Evolutionary conservation across 768 basidiomycete species (phyloP).

Genomic region (Daedaleopsis sinensis): DNA sequence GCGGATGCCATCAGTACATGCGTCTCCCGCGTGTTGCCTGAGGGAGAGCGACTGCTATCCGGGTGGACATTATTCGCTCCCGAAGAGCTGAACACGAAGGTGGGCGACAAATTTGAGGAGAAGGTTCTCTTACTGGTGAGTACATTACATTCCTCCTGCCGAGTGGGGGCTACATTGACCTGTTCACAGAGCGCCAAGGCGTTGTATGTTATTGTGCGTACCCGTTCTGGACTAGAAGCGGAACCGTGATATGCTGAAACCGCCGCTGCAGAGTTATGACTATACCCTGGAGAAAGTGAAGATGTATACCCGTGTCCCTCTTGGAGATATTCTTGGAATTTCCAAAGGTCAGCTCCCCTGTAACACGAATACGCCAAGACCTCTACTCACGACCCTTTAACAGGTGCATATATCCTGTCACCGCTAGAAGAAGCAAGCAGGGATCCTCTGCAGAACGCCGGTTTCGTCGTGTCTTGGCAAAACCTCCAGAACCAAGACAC

Average conservation of each 20-base stretch:
- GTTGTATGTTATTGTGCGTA: conserved; percentile 77
- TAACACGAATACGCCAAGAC: neutral
- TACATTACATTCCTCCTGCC: conserved; percentile 13
- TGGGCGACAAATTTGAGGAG: conserved; percentile 88
- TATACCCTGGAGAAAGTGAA: conserved; percentile 93
- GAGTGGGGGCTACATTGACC: conserved; percentile 6
- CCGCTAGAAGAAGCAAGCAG: conserved; percentile 91
- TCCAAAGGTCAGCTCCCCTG: conserved; percentile 61
- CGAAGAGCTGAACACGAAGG: conserved; percentile 66
- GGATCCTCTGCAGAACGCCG: conserved; percentile 86
- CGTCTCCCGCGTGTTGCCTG: conserved; percentile 52
- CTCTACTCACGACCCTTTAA: neutral
- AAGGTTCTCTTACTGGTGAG: conserved; percentile 88
- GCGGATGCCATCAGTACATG: conserved; percentile 92
- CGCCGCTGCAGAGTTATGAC: conserved; percentile 74
- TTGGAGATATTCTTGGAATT: conserved; percentile 76
- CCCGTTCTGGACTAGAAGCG: too few relatives aligned
- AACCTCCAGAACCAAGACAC: conserved; percentile 66
- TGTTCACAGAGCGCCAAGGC: conserved; percentile 45
- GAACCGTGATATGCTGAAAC: neutral
- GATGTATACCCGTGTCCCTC: conserved; percentile 85
- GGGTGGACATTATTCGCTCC: conserved; percentile 96
- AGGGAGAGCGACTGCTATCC: conserved; percentile 61
- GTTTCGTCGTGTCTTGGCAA: conserved; percentile 83
- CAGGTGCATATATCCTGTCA: conserved; percentile 95